Evolutionary conservation across 257 asterid genomes (phyloP), one percentile per base, ranked within the genome.

Genomic region (Lavandula angustifolia): DNA sequence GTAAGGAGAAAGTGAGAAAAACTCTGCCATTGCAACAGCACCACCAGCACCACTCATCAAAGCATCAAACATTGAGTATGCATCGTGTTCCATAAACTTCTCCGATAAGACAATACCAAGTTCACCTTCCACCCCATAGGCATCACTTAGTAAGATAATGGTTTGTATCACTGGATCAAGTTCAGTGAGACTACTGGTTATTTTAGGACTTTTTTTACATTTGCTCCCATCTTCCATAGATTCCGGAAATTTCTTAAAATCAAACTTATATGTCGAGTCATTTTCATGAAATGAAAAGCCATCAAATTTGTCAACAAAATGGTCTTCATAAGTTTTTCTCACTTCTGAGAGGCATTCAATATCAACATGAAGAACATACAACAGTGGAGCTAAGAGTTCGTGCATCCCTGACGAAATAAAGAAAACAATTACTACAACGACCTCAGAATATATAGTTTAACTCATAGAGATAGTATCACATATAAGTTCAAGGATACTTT

Each of bases 41-140:
- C 97, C 97, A 51, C 82, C 82, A 41, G 84, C 87, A 29, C 96
- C 96, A 74, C 74, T 82, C 98, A 87, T 83, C 66, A 91, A 71
- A 60, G 91, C 88, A 27, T 91, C 94, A 64, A 91, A 88, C 96
- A 91, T 85, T 34, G 91, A 84, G 82, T 88, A 91, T 3, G 94
- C 95, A 55, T 91, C 98, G 40, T 91, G 98, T 78, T 91, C 98
- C 87, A 83, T 81, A 69, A 91, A 88, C 75, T 86, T 91, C 74
- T 86, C 91, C 0, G 98, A 91, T 54, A 91, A 71, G 62, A 88
- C 91, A 27, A 86, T 76, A 42, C 98, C 98, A 35, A 91, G 91
- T 78, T 88, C 98, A 63, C 96, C 96, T 73, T 91, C 98, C 40
- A 96, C 94, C 12, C 98, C 98, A 60, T 91, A 91, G 67, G 95